Conservation (phyloP, 345 rosid species). For the Salix udensis region DNA sequence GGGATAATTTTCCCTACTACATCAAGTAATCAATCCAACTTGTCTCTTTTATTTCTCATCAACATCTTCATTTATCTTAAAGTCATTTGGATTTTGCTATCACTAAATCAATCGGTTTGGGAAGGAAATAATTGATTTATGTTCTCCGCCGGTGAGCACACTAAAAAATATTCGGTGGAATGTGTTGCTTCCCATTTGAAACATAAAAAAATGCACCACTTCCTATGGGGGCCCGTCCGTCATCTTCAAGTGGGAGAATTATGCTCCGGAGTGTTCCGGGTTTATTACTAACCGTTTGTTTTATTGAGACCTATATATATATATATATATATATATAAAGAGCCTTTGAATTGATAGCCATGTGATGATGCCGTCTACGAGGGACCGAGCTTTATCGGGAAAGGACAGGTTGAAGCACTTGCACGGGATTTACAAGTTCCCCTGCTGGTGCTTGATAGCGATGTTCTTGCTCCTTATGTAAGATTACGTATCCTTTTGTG, state of each 20-base stretch:
- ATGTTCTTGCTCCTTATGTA: slow-evolving; percentile 89
- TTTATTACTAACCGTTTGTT: slow-evolving; percentile 16
- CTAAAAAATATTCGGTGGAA: too few relatives aligned
- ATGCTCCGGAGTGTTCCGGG: slow-evolving; percentile 91
- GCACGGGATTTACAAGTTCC: slow-evolving; percentile 85
- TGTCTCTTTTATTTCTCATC: slow-evolving; percentile 6
- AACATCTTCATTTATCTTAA: not conserved
- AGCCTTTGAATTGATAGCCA: not conserved
- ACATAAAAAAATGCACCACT: slow-evolving; percentile 49
- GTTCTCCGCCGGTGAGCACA: not conserved
- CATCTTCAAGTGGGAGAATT: slow-evolving; percentile 87
- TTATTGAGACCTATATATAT: too few relatives aligned
- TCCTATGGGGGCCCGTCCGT: slow-evolving; percentile 69
- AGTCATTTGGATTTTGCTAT: slow-evolving; percentile 11
- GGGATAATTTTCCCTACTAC: slow-evolving; percentile 90
- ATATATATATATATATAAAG: too few relatives aligned
- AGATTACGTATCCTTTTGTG: too few relatives aligned
- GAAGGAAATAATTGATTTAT: not conserved
- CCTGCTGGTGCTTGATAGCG: slow-evolving; percentile 81
- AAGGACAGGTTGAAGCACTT: slow-evolving; percentile 84
- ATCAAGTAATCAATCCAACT: slow-evolving; percentile 54
- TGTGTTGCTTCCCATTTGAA: slow-evolving; percentile 36
- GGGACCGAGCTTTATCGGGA: slow-evolving; percentile 94
- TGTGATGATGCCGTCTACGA: slow-evolving; percentile 28
- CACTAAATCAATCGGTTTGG: slow-evolving; percentile 4